Evolutionary conservation across 2,329 filamentous ascomycete genomes (phyloP), one percentile per base, ranked within the genome.

Genomic region (Aaosphaeria arxii): DNA sequence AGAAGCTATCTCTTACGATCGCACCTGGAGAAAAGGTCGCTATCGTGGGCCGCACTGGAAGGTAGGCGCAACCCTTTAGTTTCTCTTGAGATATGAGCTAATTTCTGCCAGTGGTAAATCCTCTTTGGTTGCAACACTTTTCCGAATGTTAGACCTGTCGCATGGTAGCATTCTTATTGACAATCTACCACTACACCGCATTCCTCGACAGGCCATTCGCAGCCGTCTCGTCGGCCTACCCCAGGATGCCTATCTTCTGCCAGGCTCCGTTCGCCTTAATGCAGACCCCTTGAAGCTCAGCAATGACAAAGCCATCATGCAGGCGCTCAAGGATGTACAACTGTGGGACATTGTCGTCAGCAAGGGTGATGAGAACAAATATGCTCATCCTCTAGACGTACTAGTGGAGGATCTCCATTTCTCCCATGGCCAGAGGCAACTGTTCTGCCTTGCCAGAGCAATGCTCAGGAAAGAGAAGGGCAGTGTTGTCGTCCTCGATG

Each of bases 391-490:
- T 7, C 53, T 68, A 11, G 62, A 67, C 42, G 61, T 64, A 6
- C 45, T 57, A 9, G 61, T 68, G 11, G 61, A 66, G 5, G 62
- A 66, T 44, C 49, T 65, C 7, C 61, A 67, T 41, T 62, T 68
- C 41, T 61, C 57, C 11, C 58, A 64, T 24, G 85, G 85, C 0
- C 84, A 87, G 62, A 77, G 77, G 40, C 84, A 87, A 57, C 72
- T 87, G 0, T 84, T 88, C 55, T 83, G 78, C 52, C 74, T 88
- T 1, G 83, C 80, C 0, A 68, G 83, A 0, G 84, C 82, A 0
- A 72, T 86, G 13, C 63, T 87, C 6, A 51, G 59, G 24, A 51
- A 44, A n/a, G 57, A 62, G 35, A 59, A 54, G 30, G 53, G 61
- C 1, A 59, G 52, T 5, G 45, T 69, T 2, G 44, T 69, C 6